Percentiles rank a stretch among this genome's conserved stretches.
These are phyloP conservation scores for Teratosphaeria zuluensis DNA, from an alignment of 2,329 filamentous ascomycete genomes.

Conservation along the genomic window DNA sequence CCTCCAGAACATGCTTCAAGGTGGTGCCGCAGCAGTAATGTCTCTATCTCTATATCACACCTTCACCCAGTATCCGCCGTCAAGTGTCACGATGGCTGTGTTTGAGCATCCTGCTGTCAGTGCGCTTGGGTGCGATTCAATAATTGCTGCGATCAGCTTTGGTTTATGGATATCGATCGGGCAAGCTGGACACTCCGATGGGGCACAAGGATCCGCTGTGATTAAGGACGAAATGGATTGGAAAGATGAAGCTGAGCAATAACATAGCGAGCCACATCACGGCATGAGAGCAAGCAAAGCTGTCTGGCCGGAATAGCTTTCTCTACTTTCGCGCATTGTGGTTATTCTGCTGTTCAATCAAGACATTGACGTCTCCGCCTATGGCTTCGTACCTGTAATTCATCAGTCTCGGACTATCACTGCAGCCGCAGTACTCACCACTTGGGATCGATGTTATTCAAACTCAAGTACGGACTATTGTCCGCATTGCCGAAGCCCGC, in stretches of 20 bases:
- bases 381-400: not conserved
- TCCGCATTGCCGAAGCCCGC: conserved; percentile 17
- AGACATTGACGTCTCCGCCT: not conserved
- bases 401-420: not conserved
- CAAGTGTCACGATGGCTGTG: conserved; percentile 7
- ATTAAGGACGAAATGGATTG: not conserved
- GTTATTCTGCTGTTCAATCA: not conserved
- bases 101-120: conserved; percentile 23
- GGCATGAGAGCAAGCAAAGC: not conserved
- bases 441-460: conserved; percentile 20
- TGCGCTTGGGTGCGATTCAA: conserved; percentile 20
- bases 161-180: conserved; percentile 6
- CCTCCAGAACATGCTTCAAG: not conserved
- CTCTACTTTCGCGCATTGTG: not conserved
- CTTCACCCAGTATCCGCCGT: not conserved
- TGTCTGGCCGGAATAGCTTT: not conserved
- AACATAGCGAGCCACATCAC: not conserved
- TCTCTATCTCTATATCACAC: not conserved
- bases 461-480: conserved; percentile 29
- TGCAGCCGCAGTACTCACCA: not conserved
- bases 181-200: not conserved
- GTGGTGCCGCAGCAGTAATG: not conserved
- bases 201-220: not conserved
- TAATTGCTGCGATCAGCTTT: conserved; percentile 14
- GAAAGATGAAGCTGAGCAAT: not conserved